Percentiles rank a stretch among this genome's conserved stretches.
phyloP scores from a whole-genome alignment of 2,329 filamentous ascomycete species.

The Hypocreales sp. region DNA sequence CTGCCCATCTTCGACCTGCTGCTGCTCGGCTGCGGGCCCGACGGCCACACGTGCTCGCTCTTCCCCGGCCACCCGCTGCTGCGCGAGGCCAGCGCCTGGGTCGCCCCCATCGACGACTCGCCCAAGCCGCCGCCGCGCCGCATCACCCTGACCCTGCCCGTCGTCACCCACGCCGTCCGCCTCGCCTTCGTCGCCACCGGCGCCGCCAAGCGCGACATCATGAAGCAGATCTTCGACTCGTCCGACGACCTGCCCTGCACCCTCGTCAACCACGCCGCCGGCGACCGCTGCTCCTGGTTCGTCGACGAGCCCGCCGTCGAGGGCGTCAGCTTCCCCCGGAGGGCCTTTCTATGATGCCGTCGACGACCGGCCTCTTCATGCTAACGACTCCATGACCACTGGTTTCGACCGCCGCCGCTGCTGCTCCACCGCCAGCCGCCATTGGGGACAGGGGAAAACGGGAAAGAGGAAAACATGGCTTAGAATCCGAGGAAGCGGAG shows the following conservation, averaged over 20 bases:
- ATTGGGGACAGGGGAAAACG: no score
- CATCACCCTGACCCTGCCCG: constrained; percentile 84
- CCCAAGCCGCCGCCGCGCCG: constrained; percentile 85
- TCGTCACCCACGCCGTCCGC: constrained; percentile 72
- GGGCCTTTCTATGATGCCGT: constrained; percentile 34
- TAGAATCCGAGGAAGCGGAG: no score
- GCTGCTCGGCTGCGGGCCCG: constrained; percentile 83
- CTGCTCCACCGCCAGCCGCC: no score
- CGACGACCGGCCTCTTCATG: no score
- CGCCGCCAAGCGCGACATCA: constrained; percentile 72
- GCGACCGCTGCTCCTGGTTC: constrained; percentile 90
- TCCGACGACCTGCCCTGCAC: constrained; percentile 68
- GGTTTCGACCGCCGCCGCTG: no score
- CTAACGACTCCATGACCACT: no score
- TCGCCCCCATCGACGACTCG: constrained; percentile 79
- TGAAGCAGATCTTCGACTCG: constrained; percentile 83
- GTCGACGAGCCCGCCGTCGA: constrained; percentile 76
- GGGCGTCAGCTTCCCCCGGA: constrained; percentile 67
- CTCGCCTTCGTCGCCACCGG: constrained; percentile 90
- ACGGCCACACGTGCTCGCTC: constrained; percentile 92
- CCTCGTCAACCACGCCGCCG: constrained; percentile 70
- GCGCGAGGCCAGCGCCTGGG: constrained; percentile 80
- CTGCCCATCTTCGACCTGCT: constrained; percentile 91
- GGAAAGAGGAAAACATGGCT: no score
- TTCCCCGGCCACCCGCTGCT: constrained; percentile 84